phyloP scores from a whole-genome alignment of 2,329 filamentous ascomycete species.

The Fusarium torreyae region DNA sequence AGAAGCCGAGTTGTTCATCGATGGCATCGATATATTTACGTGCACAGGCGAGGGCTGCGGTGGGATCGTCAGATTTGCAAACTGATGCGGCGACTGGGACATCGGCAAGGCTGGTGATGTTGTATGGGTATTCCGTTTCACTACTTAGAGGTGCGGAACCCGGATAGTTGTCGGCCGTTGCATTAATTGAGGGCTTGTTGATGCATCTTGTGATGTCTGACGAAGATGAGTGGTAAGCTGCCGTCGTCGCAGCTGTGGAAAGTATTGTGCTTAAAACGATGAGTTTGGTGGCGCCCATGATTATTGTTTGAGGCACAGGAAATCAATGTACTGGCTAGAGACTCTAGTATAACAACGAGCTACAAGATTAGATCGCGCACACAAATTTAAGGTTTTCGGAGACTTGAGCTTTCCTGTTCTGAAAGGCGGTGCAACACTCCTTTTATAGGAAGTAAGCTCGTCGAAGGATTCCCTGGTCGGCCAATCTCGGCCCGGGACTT shows the following conservation, averaged over 20 bases:
- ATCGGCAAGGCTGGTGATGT: conserved; percentile 52
- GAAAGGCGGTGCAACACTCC: background rate
- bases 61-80: conserved; percentile 1
- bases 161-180: conserved; percentile 1
- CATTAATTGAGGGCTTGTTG: background rate
- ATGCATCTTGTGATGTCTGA: background rate
- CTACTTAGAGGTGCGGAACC: background rate
- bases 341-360: background rate
- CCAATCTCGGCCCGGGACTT: too few species aligned
- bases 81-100: conserved; percentile 24
- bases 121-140: background rate
- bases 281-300: background rate
- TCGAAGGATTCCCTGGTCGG: too few species aligned
- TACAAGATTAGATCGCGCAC: too few species aligned
- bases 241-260: too few species aligned
- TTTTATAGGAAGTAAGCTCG: too few species aligned
- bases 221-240: background rate
- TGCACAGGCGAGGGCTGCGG: conserved; percentile 16
- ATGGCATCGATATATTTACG: conserved; percentile 38
- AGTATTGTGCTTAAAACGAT: background rate
- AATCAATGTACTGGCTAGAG: background rate
- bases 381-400: background rate
- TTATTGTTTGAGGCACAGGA: too few species aligned
- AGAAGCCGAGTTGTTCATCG: conserved; percentile 35
- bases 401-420: too few species aligned